Conservation (phyloP, 2,329 filamentous ascomycete species). For the Fusarium tupiense region DNA sequence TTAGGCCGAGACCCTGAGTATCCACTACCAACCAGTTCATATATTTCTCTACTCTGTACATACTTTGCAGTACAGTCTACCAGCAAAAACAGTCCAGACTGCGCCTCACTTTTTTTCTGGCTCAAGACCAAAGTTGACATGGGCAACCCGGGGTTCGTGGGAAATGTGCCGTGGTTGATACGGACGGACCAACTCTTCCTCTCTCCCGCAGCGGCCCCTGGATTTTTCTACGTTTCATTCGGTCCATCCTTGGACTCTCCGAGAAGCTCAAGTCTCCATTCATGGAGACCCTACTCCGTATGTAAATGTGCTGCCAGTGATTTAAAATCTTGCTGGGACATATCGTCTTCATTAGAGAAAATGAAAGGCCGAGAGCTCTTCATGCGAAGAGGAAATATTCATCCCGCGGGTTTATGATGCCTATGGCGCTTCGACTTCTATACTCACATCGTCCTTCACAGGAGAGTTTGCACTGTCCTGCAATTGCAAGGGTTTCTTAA, state of each 20-base stretch:
- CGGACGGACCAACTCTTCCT: slow-evolving; percentile 34
- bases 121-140: slow-evolving; percentile 6
- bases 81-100: slow-evolving; percentile 16
- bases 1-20: background rate
- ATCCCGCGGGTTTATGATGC: slow-evolving; percentile 1
- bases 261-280: slow-evolving; percentile 23
- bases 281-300: background rate
- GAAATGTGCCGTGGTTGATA: background rate
- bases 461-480: slow-evolving; percentile 19
- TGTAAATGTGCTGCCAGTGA: slow-evolving; percentile 11
- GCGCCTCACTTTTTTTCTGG: slow-evolving; percentile 23
- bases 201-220: slow-evolving; percentile 17
- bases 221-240: slow-evolving; percentile 16
- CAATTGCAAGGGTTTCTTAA: slow-evolving; percentile 9
- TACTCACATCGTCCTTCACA: background rate
- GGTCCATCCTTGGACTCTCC: slow-evolving; percentile 32
- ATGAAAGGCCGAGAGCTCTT: background rate
- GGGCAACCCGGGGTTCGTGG: slow-evolving; percentile 24
- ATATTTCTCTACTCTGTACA: background rate
- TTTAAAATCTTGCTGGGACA: slow-evolving; percentile 7
- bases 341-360: slow-evolving; percentile 14
- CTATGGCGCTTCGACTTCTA: background rate
- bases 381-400: slow-evolving; percentile 8
- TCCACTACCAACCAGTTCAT: background rate
- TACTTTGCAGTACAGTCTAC: background rate